Evolutionary conservation across 1,284 basidiomycete genomes (phyloP).

Genomic region (Mrakiaceae sp.): DNA sequence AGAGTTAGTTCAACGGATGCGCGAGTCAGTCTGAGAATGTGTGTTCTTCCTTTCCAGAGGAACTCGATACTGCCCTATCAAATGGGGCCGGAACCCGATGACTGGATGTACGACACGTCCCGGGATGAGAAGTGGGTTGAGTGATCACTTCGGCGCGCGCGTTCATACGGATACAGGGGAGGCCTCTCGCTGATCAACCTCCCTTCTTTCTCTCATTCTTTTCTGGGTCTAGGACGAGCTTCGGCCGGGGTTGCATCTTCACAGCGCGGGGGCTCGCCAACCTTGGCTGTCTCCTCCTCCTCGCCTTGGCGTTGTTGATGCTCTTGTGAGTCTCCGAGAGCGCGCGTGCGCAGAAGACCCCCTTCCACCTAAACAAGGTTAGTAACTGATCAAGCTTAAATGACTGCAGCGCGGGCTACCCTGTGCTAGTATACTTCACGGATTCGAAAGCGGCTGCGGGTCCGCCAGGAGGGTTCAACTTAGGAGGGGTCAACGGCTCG

Average conservation of each 20-base stretch:
- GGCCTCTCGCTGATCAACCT: not conserved
- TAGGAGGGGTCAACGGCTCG: slow-evolving; percentile 21
- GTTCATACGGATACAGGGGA: not conserved
- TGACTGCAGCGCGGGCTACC: too few relatives aligned
- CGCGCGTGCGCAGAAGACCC: too few relatives aligned
- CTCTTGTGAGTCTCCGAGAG: slow-evolving; percentile 39
- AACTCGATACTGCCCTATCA: not conserved
- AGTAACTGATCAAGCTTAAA: not conserved
- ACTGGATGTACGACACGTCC: not conserved
- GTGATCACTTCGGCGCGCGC: slow-evolving; percentile 12
- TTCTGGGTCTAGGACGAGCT: not conserved
- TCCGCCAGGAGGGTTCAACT: not conserved
- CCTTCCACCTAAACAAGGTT: too few relatives aligned
- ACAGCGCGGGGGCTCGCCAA: slow-evolving; percentile 61
- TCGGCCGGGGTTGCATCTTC: slow-evolving; percentile 39
- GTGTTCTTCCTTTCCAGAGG: not conserved
- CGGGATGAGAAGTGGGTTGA: slow-evolving; percentile 19
- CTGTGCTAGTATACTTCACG: too few relatives aligned
- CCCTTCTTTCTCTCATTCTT: not conserved
- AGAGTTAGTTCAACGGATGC: not conserved
- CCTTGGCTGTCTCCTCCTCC: slow-evolving; percentile 59
- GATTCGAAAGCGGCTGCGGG: not conserved
- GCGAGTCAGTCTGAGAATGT: not conserved
- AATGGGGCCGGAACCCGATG: not conserved
- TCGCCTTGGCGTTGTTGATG: slow-evolving; percentile 38